Evolutionary conservation across 2,329 filamentous ascomycete genomes (phyloP).

Genomic region (Diaporthe citriasiana): DNA sequence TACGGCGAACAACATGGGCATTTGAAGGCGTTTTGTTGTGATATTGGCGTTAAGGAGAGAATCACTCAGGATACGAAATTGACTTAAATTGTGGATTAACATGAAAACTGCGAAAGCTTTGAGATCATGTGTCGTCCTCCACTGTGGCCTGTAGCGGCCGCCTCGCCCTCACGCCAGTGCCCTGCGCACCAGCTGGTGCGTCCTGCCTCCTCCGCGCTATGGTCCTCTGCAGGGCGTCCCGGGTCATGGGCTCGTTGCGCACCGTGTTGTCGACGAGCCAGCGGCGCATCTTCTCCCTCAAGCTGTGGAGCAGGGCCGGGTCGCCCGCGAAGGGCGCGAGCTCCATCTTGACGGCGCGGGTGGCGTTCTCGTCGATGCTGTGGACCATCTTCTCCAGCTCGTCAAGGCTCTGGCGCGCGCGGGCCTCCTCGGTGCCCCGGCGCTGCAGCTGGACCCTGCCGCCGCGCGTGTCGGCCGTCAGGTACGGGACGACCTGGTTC

Average conservation of each 20-base stretch:
- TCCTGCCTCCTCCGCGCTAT: conserved; percentile 74
- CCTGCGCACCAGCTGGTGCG: conserved; percentile 73
- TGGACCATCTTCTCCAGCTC: conserved; percentile 73
- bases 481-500: conserved; percentile 81
- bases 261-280: conserved; percentile 92
- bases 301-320: conserved; percentile 70
- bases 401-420: conserved; percentile 72
- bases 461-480: conserved; percentile 59
- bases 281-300: conserved; percentile 82
- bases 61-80: neutral
- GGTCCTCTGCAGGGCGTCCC: conserved; percentile 80
- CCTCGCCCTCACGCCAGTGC: conserved; percentile 53
- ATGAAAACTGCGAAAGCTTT: neutral
- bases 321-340: conserved; percentile 86
- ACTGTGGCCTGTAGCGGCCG: conserved; percentile 14
- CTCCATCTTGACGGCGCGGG: conserved; percentile 80
- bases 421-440: conserved; percentile 61
- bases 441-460: conserved; percentile 49
- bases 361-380: conserved; percentile 77
- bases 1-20: conserved; percentile 6
- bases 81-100: neutral
- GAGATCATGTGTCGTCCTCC: conserved; percentile 25
- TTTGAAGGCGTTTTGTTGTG: neutral
- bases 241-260: conserved; percentile 83
- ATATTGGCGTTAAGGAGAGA: neutral